These are phyloP conservation scores for Kalmusia sp. DNA, from an alignment of 2,329 filamentous ascomycete genomes.

Conservation along the genomic window DNA sequence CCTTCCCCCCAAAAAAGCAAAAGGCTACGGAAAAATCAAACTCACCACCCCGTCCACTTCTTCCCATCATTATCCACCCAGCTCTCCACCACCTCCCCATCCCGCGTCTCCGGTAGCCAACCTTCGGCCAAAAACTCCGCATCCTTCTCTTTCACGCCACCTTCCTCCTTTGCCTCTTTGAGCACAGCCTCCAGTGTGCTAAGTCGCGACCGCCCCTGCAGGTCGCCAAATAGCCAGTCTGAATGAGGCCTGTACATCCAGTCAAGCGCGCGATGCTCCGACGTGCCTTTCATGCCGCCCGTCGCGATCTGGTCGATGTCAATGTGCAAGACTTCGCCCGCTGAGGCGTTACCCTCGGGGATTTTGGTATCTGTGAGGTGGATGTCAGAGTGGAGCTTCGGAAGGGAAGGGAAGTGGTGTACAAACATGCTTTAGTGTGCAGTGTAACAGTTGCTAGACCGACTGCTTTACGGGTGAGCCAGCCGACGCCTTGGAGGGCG, in stretches of 20 bases:
- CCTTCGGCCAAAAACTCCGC: slow-evolving; percentile 31
- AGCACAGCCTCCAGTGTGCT: slow-evolving; percentile 36
- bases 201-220: slow-evolving; percentile 67
- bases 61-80: slow-evolving; percentile 41
- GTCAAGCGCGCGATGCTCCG: slow-evolving; percentile 64
- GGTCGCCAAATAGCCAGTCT: slow-evolving; percentile 81
- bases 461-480: slow-evolving; percentile 76
- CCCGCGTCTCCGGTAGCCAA: slow-evolving; percentile 37
- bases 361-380: slow-evolving; percentile 14
- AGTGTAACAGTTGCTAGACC: slow-evolving; percentile 73
- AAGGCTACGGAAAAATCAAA: slow-evolving; percentile 40
- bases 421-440: slow-evolving; percentile 51
- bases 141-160: slow-evolving; percentile 25
- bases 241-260: slow-evolving; percentile 69
- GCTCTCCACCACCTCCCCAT: slow-evolving; percentile 43
- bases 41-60: slow-evolving; percentile 45
- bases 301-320: slow-evolving; percentile 76
- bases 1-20: slow-evolving; percentile 12
- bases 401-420: background rate
- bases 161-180: slow-evolving; percentile 30
- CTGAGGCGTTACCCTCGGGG: slow-evolving; percentile 46
- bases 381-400: background rate
- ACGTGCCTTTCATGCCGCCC: slow-evolving; percentile 72
- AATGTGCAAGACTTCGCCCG: slow-evolving; percentile 61
- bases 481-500: slow-evolving; percentile 63